These are phyloP conservation scores for Adansonia rubrostipa DNA, from an alignment of 441 rosid species.

Conservation along the genomic window DNA sequence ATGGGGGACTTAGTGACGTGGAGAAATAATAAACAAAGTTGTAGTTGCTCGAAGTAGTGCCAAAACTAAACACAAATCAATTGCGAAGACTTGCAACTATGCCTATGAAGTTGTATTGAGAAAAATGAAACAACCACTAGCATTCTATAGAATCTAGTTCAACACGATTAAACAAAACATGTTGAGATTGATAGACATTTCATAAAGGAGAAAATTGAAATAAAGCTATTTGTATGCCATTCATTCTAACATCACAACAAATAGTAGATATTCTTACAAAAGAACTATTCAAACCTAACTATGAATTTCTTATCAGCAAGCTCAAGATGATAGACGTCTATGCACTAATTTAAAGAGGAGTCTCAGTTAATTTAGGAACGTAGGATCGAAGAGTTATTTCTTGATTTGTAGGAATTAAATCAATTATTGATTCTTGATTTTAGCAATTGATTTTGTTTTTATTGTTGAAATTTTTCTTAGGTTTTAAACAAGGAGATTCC, in stretches of 20 bases:
- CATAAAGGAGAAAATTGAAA: neutral
- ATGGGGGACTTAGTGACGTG: neutral
- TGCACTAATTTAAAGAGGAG: neutral
- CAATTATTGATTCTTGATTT: too few species aligned
- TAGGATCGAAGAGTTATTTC: too few species aligned
- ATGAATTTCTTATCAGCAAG: neutral
- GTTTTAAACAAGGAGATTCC: too few species aligned
- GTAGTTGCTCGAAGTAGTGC: neutral
- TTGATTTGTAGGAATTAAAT: too few species aligned
- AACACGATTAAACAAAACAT: neutral
- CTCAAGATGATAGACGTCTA: neutral
- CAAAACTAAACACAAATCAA: neutral
- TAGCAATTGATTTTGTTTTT: too few species aligned
- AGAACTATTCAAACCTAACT: neutral
- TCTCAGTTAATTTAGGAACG: too few species aligned
- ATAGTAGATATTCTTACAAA: neutral
- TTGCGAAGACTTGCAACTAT: neutral
- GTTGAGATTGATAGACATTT: slow-evolving; percentile 1
- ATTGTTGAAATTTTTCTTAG: too few species aligned
- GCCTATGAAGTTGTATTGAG: neutral
- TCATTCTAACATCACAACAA: neutral
- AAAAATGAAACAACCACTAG: neutral
- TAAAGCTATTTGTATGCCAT: neutral
- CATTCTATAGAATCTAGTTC: neutral
- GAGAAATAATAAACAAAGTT: neutral